These are phyloP conservation scores for Lipomyces anomalus DNA, from an alignment of 805 yeast species.

Conservation along the genomic window DNA sequence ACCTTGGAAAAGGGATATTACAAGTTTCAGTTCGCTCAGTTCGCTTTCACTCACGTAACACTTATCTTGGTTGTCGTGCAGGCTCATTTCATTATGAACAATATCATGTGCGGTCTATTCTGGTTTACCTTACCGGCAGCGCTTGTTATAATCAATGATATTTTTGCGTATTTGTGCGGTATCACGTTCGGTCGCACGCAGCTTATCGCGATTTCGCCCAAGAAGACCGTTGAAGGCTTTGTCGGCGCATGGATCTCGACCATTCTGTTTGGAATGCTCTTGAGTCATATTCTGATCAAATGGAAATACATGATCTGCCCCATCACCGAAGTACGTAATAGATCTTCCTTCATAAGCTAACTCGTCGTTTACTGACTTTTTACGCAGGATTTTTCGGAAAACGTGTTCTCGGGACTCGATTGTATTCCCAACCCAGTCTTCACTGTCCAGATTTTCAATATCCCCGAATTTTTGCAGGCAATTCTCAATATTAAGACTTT, in stretches of 20 bases:
- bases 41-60: conserved; percentile 92
- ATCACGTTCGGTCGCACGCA: conserved; percentile 93
- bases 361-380: not conserved
- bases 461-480: conserved; percentile 64
- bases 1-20: conserved; percentile 84
- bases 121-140: conserved; percentile 94
- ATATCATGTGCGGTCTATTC: conserved; percentile 81
- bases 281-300: conserved; percentile 58
- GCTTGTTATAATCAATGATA: conserved; percentile 87
- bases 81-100: conserved; percentile 85
- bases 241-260: conserved; percentile 97
- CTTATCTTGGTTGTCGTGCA: conserved; percentile 84
- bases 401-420: conserved; percentile 47
- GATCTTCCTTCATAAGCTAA: too few relatives aligned
- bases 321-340: conserved; percentile 36
- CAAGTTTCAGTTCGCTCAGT: conserved; percentile 88
- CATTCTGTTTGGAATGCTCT: conserved; percentile 59
- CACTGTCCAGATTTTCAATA: conserved; percentile 65
- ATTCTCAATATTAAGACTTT: conserved; percentile 32
- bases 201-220: conserved; percentile 88
- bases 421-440: conserved; percentile 92
- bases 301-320: conserved; percentile 85
- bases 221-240: conserved; percentile 96
- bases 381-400: conserved; percentile 20
- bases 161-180: conserved; percentile 94